These are phyloP conservation scores for Ogataea methylovora DNA, from an alignment of 805 yeast species.

Conservation along the genomic window DNA sequence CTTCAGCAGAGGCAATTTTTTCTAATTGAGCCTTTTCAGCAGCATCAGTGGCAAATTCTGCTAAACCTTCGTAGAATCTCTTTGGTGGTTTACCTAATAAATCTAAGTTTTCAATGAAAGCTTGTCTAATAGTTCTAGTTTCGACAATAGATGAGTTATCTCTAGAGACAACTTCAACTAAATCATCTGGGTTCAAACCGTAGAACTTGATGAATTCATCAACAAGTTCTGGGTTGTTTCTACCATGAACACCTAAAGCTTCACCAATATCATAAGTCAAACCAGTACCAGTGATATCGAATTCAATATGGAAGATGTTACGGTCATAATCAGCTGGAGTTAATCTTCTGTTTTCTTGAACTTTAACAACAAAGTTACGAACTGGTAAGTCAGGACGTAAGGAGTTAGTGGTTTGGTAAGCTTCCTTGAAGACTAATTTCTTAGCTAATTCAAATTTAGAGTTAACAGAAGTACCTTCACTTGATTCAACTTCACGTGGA, in stretches of 20 bases:
- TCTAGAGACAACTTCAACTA: constrained; percentile 65
- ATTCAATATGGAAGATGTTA: constrained; percentile 94
- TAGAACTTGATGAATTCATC: constrained; percentile 62
- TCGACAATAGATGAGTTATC: constrained; percentile 54
- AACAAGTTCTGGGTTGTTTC: constrained; percentile 63
- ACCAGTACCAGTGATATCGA: constrained; percentile 86
- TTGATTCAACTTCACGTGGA: constrained; percentile 42
- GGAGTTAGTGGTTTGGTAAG: constrained; percentile 47
- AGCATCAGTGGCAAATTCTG: constrained; percentile 63
- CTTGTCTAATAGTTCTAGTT: constrained; percentile 76
- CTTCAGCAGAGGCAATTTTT: constrained; percentile 65
- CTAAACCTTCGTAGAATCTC: constrained; percentile 81
- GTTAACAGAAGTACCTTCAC: constrained; percentile 31
- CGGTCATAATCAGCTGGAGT: constrained; percentile 88
- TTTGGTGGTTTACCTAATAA: constrained; percentile 94
- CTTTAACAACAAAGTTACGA: constrained; percentile 78
- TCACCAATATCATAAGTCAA: constrained; percentile 91
- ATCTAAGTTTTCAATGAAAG: constrained; percentile 74
- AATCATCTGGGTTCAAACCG: constrained; percentile 60
- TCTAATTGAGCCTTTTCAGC: constrained; percentile 55
- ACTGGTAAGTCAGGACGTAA: constrained; percentile 90
- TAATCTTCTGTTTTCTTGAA: constrained; percentile 84
- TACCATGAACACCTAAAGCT: constrained; percentile 92
- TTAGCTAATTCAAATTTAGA: constrained; percentile 47
- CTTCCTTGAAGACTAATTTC: constrained; percentile 74